phyloP scores from a whole-genome alignment of 805 yeast genomes.

The Hemisphaericaspora nanyangensis region DNA sequence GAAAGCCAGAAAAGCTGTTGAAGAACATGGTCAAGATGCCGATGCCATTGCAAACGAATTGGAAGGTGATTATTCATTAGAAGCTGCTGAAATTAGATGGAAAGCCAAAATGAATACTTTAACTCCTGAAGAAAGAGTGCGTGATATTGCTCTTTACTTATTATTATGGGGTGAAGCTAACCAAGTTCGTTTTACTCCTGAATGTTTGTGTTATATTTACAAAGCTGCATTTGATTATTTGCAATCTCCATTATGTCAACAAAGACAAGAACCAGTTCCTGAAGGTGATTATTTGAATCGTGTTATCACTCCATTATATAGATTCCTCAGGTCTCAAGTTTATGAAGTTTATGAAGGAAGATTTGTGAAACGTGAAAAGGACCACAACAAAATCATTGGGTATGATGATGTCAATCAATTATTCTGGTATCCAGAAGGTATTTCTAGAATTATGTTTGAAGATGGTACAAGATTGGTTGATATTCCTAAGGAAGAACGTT shows the following conservation, averaged over 20 bases:
- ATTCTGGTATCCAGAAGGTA: constrained; percentile 99
- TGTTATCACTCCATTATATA: constrained; percentile 86
- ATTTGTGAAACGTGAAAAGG: constrained; percentile 79
- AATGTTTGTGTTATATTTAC: constrained; percentile 88
- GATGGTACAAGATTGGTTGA: constrained; percentile 93
- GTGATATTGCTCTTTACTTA: constrained; percentile 72
- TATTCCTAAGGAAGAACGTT: constrained; percentile 86
- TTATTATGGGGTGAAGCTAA: constrained; percentile 89
- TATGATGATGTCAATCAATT: constrained; percentile 98
- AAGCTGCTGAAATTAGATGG: constrained; percentile 86
- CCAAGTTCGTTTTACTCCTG: constrained; percentile 90
- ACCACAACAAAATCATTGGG: constrained; percentile 78
- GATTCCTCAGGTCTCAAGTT: constrained; percentile 74
- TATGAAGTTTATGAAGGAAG: constrained; percentile 80
- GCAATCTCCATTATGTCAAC: constrained; percentile 85
- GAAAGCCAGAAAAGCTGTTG: constrained; percentile 67
- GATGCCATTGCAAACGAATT: constrained; percentile 62
- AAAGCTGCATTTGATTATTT: constrained; percentile 92
- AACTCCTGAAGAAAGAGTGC: constrained; percentile 73
- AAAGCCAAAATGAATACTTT: constrained; percentile 71
- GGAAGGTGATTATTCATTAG: constrained; percentile 80
- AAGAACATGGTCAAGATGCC: constrained; percentile 58
- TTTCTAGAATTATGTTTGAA: constrained; percentile 82
- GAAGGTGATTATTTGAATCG: constrained; percentile 91
- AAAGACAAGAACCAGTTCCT: constrained; percentile 76